Percentiles rank a stretch among this genome's conserved stretches.
Evolutionary conservation across 2,329 filamentous ascomycete species (phyloP).

Genomic region (Hypoxylon sp.): DNA sequence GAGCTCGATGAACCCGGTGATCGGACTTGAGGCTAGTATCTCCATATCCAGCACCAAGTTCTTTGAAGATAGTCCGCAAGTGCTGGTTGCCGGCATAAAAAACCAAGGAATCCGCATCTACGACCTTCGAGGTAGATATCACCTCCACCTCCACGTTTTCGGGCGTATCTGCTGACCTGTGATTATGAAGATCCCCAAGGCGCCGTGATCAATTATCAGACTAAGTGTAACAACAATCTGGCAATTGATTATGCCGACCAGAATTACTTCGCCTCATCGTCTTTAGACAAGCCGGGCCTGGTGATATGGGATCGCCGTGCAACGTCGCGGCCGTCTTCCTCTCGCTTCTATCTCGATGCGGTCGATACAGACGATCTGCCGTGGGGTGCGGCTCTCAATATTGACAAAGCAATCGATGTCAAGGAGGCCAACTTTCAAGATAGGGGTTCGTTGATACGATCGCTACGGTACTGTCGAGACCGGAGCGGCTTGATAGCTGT

Average conservation of each 20-base stretch:
- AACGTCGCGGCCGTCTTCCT: conserved; percentile 60
- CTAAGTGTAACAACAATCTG: conserved; percentile 73
- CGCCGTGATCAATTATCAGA: conserved; percentile 66
- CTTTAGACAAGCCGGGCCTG: conserved; percentile 75
- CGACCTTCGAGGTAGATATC: conserved; percentile 72
- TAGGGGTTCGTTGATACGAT: conserved; percentile 68
- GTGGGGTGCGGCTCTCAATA: conserved; percentile 67
- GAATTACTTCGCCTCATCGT: conserved; percentile 85
- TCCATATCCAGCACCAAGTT: conserved; percentile 86
- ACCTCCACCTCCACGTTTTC: background rate
- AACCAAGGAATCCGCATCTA: conserved; percentile 78
- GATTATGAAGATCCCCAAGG: conserved; percentile 54
- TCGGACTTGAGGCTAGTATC: conserved; percentile 70
- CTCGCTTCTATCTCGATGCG: conserved; percentile 62
- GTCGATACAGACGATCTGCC: conserved; percentile 68
- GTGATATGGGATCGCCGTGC: conserved; percentile 81
- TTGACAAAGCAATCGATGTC: conserved; percentile 65
- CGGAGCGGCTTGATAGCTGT: conserved; percentile 68
- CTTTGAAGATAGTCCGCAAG: conserved; percentile 78
- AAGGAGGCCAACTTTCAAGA: conserved; percentile 61
- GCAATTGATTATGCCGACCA: conserved; percentile 81
- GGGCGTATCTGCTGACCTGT: conserved; percentile 37
- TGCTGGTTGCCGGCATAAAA: conserved; percentile 78
- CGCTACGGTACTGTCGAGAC: conserved; percentile 69
- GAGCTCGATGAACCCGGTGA: conserved; percentile 61